These are phyloP conservation scores for Pezicula radicicola DNA, from an alignment of 2,329 filamentous ascomycete genomes.

Conservation along the genomic window DNA sequence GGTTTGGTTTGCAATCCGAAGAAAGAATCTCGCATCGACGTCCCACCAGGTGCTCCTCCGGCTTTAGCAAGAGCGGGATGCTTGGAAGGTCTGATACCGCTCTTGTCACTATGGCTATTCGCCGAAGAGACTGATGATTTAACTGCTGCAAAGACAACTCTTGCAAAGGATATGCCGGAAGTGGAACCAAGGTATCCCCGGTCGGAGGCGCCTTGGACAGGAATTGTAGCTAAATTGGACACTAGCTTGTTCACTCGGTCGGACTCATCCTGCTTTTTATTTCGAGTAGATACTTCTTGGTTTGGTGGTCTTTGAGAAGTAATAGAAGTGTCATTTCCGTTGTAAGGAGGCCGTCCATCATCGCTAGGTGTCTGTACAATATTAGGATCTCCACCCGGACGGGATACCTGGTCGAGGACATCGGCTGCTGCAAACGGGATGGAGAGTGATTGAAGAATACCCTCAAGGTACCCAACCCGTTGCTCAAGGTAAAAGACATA, in stretches of 20 bases:
- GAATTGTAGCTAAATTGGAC: slow-evolving; percentile 71
- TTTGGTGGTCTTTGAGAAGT: slow-evolving; percentile 17
- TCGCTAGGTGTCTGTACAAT: slow-evolving; percentile 25
- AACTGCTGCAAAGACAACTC: slow-evolving; percentile 91
- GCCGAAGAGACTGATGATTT: slow-evolving; percentile 69
- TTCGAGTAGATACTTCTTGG: slow-evolving; percentile 21
- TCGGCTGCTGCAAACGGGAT: slow-evolving; percentile 71
- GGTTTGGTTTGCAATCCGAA: slow-evolving; percentile 94
- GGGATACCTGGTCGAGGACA: slow-evolving; percentile 62
- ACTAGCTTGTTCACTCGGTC: slow-evolving; percentile 64
- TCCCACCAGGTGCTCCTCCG: slow-evolving; percentile 49
- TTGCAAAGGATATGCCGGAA: slow-evolving; percentile 89
- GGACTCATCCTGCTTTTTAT: slow-evolving; percentile 50
- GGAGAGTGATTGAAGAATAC: slow-evolving; percentile 64
- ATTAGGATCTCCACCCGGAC: slow-evolving; percentile 25
- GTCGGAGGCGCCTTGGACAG: slow-evolving; percentile 74
- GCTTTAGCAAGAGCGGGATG: slow-evolving; percentile 37
- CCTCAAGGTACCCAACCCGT: slow-evolving; percentile 79
- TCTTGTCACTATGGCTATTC: slow-evolving; percentile 66
- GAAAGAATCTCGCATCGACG: slow-evolving; percentile 92
- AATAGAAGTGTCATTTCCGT: slow-evolving; percentile 14
- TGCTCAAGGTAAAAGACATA: slow-evolving; percentile 96
- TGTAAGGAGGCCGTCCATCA: slow-evolving; percentile 18
- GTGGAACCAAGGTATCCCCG: slow-evolving; percentile 80
- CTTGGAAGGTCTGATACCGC: slow-evolving; percentile 57